phyloP scores from a whole-genome alignment of 305 asterid species.

The Fraxinus paxiana region DNA sequence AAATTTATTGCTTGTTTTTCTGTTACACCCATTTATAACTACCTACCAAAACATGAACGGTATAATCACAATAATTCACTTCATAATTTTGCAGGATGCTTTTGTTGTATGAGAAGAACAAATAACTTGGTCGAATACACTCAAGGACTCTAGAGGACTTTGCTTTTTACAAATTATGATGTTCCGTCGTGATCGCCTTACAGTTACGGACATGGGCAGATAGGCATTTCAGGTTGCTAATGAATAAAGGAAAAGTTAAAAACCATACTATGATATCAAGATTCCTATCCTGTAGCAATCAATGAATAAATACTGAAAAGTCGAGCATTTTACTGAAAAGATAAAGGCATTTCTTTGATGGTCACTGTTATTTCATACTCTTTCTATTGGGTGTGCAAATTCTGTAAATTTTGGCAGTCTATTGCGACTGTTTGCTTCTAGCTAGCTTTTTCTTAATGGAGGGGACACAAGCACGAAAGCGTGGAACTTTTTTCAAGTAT shows the following conservation, averaged over 20 bases:
- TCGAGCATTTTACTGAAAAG: constrained; percentile 16
- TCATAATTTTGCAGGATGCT: not conserved
- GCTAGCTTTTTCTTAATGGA: not conserved
- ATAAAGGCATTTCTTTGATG: constrained; percentile 15
- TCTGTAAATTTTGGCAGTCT: not conserved
- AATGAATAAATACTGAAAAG: constrained; percentile 18
- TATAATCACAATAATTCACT: not conserved
- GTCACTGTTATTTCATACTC: not conserved
- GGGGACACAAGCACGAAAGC: not conserved
- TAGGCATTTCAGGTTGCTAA: not conserved
- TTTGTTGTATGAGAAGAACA: not conserved
- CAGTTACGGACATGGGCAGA: not conserved
- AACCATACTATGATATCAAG: not conserved
- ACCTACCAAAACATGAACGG: not conserved
- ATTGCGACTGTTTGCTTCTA: not conserved
- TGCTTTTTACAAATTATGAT: not conserved
- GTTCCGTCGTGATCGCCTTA: not conserved
- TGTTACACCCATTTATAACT: not conserved
- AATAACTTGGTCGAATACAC: constrained; percentile 4
- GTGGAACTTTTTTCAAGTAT: not conserved
- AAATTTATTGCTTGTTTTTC: not conserved
- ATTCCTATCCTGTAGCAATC: constrained; percentile 16
- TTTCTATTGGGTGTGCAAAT: not conserved
- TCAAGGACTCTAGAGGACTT: constrained; percentile 10
- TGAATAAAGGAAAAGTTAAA: constrained; percentile 13